A percentile compares a stretch with the other conserved stretches of the same genome.
phyloP scores from a whole-genome alignment of 192 early-diverging fungal species.

The Gonapodya sp. region DNA sequence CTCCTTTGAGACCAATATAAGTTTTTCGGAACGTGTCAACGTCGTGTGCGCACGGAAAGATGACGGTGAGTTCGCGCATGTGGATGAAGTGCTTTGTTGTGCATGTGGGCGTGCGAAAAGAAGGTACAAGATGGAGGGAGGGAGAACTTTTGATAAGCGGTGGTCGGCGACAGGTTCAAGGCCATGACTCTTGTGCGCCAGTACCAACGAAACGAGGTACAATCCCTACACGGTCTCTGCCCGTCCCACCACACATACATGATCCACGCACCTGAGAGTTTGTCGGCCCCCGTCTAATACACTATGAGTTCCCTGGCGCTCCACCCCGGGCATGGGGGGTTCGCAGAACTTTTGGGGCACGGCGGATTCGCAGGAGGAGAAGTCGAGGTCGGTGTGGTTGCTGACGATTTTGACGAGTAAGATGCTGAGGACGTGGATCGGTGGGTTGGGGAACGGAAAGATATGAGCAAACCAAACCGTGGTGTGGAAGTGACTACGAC shows the following conservation, averaged over 20 bases:
- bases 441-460: too few relatives aligned
- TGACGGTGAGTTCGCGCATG: slow-evolving; percentile 70
- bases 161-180: too few relatives aligned
- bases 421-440: neutral
- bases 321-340: slow-evolving; percentile 31
- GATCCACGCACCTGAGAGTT: neutral
- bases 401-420: slow-evolving; percentile 46
- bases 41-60: slow-evolving; percentile 73
- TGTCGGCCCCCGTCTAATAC: neutral
- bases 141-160: too few relatives aligned
- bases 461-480: too few relatives aligned
- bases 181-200: too few relatives aligned
- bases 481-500: slow-evolving; percentile 86
- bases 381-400: slow-evolving; percentile 86
- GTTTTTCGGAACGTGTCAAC: slow-evolving; percentile 44
- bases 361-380: slow-evolving; percentile 63
- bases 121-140: neutral
- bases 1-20: slow-evolving; percentile 87
- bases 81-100: too few relatives aligned
- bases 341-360: slow-evolving; percentile 73
- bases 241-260: neutral
- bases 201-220: too few relatives aligned
- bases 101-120: too few relatives aligned
- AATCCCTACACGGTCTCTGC: neutral
- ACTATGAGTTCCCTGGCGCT: neutral